These are phyloP conservation scores for Xylaria scruposa DNA, from an alignment of 495 filamentous ascomycete genomes.

Conservation along the genomic window DNA sequence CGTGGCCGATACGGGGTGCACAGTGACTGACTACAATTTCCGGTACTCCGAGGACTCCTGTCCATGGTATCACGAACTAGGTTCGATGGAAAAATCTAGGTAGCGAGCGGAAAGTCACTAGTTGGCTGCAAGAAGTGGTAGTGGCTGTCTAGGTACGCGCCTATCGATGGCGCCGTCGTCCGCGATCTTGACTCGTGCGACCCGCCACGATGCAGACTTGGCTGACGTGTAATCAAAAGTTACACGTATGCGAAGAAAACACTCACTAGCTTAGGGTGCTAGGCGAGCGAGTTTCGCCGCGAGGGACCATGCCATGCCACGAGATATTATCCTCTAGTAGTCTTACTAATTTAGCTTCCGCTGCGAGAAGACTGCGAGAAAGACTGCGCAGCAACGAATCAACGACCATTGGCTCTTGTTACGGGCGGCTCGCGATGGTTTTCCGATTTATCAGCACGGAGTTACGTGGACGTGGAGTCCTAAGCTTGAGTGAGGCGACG, in stretches of 20 bases:
- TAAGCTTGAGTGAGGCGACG: background rate
- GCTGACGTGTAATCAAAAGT: constrained; percentile 20
- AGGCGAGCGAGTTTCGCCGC: background rate
- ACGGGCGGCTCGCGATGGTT: background rate
- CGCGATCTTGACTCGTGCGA: constrained; percentile 23
- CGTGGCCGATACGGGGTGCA: background rate
- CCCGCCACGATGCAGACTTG: constrained; percentile 15
- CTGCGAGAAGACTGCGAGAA: background rate
- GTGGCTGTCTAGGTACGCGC: background rate
- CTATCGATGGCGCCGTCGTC: constrained; percentile 9
- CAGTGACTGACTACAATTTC: background rate
- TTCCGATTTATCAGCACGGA: constrained; percentile 4
- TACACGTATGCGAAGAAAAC: background rate
- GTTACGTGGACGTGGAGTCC: background rate
- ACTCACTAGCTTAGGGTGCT: background rate
- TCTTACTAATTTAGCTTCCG: constrained; percentile 15
- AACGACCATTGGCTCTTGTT: background rate
- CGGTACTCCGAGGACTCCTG: constrained; percentile 8
- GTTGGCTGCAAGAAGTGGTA: constrained; percentile 8
- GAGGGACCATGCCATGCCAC: background rate
- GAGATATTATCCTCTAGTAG: background rate
- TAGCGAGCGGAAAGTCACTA: background rate
- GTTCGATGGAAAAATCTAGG: background rate
- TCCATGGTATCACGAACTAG: background rate
- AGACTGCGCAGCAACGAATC: constrained; percentile 9